Evolutionary conservation across 495 filamentous ascomycete species (phyloP).

Genomic region (Cenococcum geophilum): DNA sequence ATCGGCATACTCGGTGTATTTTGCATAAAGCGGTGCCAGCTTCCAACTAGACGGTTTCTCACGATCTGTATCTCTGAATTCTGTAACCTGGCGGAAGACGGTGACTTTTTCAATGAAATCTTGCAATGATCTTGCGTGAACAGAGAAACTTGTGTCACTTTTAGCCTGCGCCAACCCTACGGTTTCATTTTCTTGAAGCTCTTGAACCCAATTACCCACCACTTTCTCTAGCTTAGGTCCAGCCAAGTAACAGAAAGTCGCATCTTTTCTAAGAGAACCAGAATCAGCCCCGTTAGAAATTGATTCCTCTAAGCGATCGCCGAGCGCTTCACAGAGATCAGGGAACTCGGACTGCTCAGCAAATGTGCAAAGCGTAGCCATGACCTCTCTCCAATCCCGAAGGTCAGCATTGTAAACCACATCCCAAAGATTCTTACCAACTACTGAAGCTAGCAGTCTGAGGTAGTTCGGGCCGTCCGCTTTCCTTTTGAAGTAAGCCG

Average conservation of each 20-base stretch:
- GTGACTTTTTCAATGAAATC: slow-evolving; percentile 97
- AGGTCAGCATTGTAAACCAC: slow-evolving; percentile 93
- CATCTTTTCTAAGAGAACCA: slow-evolving; percentile 64
- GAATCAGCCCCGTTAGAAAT: slow-evolving; percentile 43
- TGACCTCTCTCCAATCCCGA: slow-evolving; percentile 90
- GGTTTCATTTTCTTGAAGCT: slow-evolving; percentile 76
- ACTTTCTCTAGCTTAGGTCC: slow-evolving; percentile 98
- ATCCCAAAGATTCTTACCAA: slow-evolving; percentile 97
- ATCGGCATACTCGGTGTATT: slow-evolving; percentile 95
- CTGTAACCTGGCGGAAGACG: slow-evolving; percentile 88
- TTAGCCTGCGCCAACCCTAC: slow-evolving; percentile 59
- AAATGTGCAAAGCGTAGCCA: slow-evolving; percentile 92
- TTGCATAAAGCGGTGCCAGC: slow-evolving; percentile 79
- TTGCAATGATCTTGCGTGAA: slow-evolving; percentile 84
- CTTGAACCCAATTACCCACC: slow-evolving; percentile 83
- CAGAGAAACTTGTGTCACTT: slow-evolving; percentile 76
- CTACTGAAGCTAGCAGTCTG: slow-evolving; percentile 81
- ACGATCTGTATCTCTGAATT: slow-evolving; percentile 76
- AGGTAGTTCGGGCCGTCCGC: slow-evolving; percentile 82
- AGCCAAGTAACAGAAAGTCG: slow-evolving; percentile 90
- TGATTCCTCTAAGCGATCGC: slow-evolving; percentile 80
- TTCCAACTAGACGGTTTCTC: slow-evolving; percentile 74
- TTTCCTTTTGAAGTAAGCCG: slow-evolving; percentile 81
- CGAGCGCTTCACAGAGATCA: slow-evolving; percentile 93
- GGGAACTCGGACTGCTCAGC: slow-evolving; percentile 84